Evolutionary conservation across 441 rosid genomes (phyloP).

Genomic region (Kokia cookei): DNA sequence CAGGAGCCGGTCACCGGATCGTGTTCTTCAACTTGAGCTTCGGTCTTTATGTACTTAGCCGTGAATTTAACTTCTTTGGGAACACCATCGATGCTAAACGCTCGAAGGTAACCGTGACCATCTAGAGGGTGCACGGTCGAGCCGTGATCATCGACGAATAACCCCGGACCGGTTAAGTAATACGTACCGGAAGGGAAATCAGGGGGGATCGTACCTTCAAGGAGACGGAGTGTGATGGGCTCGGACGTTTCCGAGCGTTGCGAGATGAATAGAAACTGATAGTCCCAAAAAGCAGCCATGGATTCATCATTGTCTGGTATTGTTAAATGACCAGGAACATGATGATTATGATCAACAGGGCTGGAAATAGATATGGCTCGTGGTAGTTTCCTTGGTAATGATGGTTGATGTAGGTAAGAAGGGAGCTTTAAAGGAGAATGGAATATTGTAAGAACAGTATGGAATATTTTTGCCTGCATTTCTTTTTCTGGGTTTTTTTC

Average conservation of each 20-base stretch:
- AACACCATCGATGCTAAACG: constrained; percentile 48
- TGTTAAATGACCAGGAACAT: constrained; percentile 2
- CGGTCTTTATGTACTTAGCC: constrained; percentile 82
- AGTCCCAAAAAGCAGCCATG: constrained; percentile 71
- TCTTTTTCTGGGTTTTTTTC: not conserved
- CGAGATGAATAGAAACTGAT: constrained; percentile 72
- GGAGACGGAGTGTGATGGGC: constrained; percentile 35
- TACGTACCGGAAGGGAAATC: constrained; percentile 84
- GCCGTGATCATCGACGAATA: constrained; percentile 80
- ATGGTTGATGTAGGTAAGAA: constrained; percentile 24
- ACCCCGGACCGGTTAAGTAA: constrained; percentile 79
- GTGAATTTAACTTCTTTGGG: constrained; percentile 44
- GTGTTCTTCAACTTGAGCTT: constrained; percentile 79
- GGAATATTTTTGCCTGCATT: constrained; percentile 32
- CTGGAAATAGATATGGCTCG: constrained; percentile 45
- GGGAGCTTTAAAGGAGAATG: constrained; percentile 25
- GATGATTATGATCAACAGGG: constrained; percentile 14
- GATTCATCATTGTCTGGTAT: constrained; percentile 32
- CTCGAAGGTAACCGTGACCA: constrained; percentile 85
- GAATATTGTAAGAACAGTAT: constrained; percentile 26
- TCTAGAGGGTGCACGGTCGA: constrained; percentile 92
- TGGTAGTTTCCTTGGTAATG: constrained; percentile 23
- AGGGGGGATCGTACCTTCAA: constrained; percentile 57
- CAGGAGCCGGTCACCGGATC: constrained; percentile 59
- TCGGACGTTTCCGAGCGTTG: constrained; percentile 61